These are phyloP conservation scores for Monosporascus sp. DNA, from an alignment of 2,329 filamentous ascomycete species.

Conservation along the genomic window DNA sequence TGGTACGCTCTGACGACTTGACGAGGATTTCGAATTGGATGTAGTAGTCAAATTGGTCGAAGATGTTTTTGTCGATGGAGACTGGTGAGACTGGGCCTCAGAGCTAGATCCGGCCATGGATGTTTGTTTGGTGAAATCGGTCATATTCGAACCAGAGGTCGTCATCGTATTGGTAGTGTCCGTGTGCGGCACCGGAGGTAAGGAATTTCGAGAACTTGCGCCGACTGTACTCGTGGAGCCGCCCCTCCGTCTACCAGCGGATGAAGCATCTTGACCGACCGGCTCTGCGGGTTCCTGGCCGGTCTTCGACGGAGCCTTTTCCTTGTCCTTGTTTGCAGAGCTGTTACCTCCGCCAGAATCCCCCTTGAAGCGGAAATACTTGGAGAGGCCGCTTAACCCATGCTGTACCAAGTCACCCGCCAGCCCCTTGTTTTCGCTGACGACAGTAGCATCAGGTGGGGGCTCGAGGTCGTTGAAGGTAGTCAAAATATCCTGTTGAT, in stretches of 20 bases:
- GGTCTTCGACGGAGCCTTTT: slow-evolving; percentile 12
- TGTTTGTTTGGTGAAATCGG: slow-evolving; percentile 26
- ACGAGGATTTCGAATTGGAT: slow-evolving; percentile 35
- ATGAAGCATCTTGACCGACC: slow-evolving; percentile 37
- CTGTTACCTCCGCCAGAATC: slow-evolving; percentile 67
- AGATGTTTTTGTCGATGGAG: slow-evolving; percentile 41
- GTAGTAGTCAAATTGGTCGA: slow-evolving; percentile 38
- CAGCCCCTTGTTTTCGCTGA: slow-evolving; percentile 63
- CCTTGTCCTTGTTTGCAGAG: slow-evolving; percentile 3
- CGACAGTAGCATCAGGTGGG: slow-evolving; percentile 53
- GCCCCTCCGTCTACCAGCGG: slow-evolving; percentile 32
- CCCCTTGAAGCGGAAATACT: slow-evolving; percentile 75
- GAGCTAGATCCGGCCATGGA: slow-evolving; percentile 29
- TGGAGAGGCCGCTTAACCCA: slow-evolving; percentile 69
- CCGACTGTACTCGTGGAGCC: slow-evolving; percentile 29
- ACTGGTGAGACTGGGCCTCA: slow-evolving; percentile 37
- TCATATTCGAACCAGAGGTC: slow-evolving; percentile 28
- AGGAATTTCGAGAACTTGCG: slow-evolving; percentile 36
- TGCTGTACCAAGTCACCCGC: slow-evolving; percentile 73
- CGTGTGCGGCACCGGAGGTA: slow-evolving; percentile 35
- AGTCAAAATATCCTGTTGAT: slow-evolving; percentile 75
- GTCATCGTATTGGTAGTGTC: slow-evolving; percentile 32
- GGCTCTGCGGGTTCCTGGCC: slow-evolving; percentile 24
- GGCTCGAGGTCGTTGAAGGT: slow-evolving; percentile 91
- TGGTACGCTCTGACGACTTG: slow-evolving; percentile 27